A percentile compares a stretch with the other conserved stretches of the same genome.
These are phyloP conservation scores for Teratosphaeria zuluensis DNA, from an alignment of 2,329 filamentous ascomycete species.

Conservation along the genomic window DNA sequence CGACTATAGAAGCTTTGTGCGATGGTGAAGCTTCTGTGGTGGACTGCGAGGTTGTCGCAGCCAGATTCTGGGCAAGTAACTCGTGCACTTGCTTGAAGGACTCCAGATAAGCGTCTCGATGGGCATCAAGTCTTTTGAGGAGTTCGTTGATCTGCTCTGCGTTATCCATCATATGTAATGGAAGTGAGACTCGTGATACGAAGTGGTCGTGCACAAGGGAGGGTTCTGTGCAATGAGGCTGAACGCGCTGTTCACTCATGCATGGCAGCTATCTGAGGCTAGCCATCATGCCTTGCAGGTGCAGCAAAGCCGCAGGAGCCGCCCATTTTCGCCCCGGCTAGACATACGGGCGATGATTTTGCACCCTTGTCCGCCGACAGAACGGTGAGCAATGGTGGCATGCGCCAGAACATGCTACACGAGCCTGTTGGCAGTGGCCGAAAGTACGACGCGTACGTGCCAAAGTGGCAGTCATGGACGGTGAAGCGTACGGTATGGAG, in stretches of 20 bases:
- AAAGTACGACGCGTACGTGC: too few relatives aligned
- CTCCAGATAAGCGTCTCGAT: slow-evolving; percentile 13
- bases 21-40: background rate
- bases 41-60: slow-evolving; percentile 1
- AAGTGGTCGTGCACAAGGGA: background rate
- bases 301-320: too few relatives aligned
- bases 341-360: too few relatives aligned
- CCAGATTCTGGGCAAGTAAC: slow-evolving; percentile 7
- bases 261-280: too few relatives aligned
- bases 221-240: background rate
- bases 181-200: background rate
- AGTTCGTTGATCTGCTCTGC: slow-evolving; percentile 4
- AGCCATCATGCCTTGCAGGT: too few relatives aligned
- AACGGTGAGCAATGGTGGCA: too few relatives aligned
- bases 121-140: slow-evolving; percentile 12
- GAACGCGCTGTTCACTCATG: background rate
- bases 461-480: too few relatives aligned
- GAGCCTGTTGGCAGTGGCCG: too few relatives aligned
- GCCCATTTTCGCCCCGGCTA: too few relatives aligned
- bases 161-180: background rate
- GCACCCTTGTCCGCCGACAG: too few relatives aligned
- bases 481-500: too few relatives aligned
- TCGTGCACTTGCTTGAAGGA: slow-evolving; percentile 12
- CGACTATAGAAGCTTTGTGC: background rate
- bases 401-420: too few relatives aligned